phyloP scores from a whole-genome alignment of 768 basidiomycete species.

The Amanita subjunquillea region DNA sequence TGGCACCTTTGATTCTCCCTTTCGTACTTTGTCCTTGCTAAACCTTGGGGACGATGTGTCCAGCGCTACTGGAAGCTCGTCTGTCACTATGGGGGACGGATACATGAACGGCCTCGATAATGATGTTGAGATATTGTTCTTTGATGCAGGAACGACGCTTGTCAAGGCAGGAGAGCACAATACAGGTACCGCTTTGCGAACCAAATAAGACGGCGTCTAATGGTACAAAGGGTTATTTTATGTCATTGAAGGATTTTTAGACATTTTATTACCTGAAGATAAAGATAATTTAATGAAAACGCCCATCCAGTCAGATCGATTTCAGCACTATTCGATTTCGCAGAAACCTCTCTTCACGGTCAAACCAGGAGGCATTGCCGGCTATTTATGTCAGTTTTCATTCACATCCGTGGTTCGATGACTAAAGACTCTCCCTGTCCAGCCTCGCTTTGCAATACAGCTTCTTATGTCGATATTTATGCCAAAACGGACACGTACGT shows the following conservation, averaged over 20 bases:
- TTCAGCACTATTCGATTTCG: slow-evolving; percentile 18
- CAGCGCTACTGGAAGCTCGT: slow-evolving; percentile 53
- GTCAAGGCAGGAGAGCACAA: slow-evolving; percentile 87
- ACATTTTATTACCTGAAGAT: slow-evolving; percentile 68
- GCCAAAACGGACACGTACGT: slow-evolving; percentile 99
- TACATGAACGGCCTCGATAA: slow-evolving; percentile 86
- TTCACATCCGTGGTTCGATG: neutral
- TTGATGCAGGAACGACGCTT: slow-evolving; percentile 74
- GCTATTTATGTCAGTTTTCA: slow-evolving; percentile 65
- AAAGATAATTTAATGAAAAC: slow-evolving; percentile 10
- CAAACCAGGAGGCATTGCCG: slow-evolving; percentile 95
- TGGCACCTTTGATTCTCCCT: slow-evolving; percentile 49
- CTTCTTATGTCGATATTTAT: slow-evolving; percentile 93
- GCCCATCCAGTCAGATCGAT: slow-evolving; percentile 10
- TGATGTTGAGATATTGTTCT: slow-evolving; percentile 93
- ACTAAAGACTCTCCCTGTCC: neutral
- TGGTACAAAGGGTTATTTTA: slow-evolving; percentile 65
- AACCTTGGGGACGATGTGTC: slow-evolving; percentile 64
- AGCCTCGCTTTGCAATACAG: slow-evolving; percentile 86
- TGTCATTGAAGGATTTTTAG: slow-evolving; percentile 92
- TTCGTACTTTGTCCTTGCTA: slow-evolving; percentile 63
- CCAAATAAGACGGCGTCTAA: slow-evolving; percentile 4
- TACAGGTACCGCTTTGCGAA: slow-evolving; percentile 40
- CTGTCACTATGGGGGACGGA: slow-evolving; percentile 35
- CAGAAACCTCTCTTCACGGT: slow-evolving; percentile 85